These are phyloP conservation scores for Huntiella bhutanensis DNA, from an alignment of 2,329 filamentous ascomycete species.

Conservation along the genomic window DNA sequence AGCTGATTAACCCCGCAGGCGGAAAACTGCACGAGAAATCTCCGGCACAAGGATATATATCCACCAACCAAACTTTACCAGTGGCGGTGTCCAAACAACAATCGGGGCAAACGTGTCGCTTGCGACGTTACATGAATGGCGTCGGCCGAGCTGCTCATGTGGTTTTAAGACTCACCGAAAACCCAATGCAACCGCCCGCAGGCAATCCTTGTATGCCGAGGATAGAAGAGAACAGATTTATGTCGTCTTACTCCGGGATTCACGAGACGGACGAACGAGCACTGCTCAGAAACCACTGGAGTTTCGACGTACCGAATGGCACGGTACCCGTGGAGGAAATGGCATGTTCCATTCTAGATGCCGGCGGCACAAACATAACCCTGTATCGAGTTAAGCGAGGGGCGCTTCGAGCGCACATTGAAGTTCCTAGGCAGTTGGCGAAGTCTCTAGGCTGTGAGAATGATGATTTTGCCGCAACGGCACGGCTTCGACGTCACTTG, in stretches of 20 bases:
- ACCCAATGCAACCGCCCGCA: too few species aligned
- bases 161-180: too few species aligned
- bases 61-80: too few species aligned
- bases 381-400: slow-evolving; percentile 15
- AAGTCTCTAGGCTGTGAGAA: slow-evolving; percentile 7
- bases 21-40: too few species aligned
- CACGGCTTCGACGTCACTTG: slow-evolving; percentile 12
- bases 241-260: slow-evolving; percentile 15
- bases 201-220: too few species aligned
- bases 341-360: slow-evolving; percentile 16
- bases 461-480: not conserved
- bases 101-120: too few species aligned
- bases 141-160: too few species aligned
- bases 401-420: slow-evolving; percentile 16
- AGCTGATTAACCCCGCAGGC: too few species aligned
- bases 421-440: slow-evolving; percentile 12
- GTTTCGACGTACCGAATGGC: slow-evolving; percentile 16
- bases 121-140: too few species aligned
- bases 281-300: slow-evolving; percentile 15
- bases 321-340: slow-evolving; percentile 9
- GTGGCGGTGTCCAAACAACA: too few species aligned
- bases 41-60: too few species aligned
- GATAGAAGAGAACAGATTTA: not conserved
- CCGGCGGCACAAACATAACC: slow-evolving; percentile 16
- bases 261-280: slow-evolving; percentile 15